Conservation (phyloP, 1,284 basidiomycete species). For the Retiboletus flavoniger region DNA sequence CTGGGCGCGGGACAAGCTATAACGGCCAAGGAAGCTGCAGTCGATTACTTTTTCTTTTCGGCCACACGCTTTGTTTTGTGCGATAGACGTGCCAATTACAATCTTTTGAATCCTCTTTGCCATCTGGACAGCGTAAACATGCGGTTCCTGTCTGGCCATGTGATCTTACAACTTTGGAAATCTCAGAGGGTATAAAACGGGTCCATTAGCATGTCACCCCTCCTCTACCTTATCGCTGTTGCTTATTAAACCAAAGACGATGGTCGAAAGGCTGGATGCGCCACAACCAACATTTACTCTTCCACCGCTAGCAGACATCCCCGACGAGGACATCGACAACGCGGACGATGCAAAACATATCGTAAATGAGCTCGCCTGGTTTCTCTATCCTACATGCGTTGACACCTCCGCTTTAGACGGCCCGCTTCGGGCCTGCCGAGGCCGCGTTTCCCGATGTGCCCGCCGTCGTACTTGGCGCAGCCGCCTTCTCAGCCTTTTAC, state of each 20-base stretch:
- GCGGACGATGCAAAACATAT: constrained; percentile 37
- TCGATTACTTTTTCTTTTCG: constrained; percentile 9
- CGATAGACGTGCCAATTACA: constrained; percentile 24
- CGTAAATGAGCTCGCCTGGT: constrained; percentile 9
- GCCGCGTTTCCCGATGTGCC: constrained; percentile 48
- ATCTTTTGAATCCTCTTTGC: constrained; percentile 5
- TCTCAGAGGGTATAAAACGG: background rate
- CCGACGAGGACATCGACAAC: constrained; percentile 51
- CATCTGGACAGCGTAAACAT: constrained; percentile 7
- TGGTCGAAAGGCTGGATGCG: constrained; percentile 45
- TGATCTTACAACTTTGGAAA: constrained; percentile 8
- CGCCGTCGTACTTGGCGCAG: constrained; percentile 64
- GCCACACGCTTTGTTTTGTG: constrained; percentile 15
- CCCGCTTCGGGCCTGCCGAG: constrained; percentile 29
- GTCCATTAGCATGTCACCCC: background rate
- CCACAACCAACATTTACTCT: constrained; percentile 42
- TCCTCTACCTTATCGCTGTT: background rate
- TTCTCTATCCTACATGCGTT: constrained; percentile 1
- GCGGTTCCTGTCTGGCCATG: constrained; percentile 6
- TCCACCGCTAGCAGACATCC: constrained; percentile 41
- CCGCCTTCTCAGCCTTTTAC: constrained; percentile 73
- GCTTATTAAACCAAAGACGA: constrained; percentile 15
- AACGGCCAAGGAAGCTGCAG: constrained; percentile 20
- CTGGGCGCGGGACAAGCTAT: constrained; percentile 72
- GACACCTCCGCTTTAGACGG: constrained; percentile 17